Evolutionary conservation across 2,329 filamentous ascomycete species (phyloP).

Genomic region (Aureobasidium uvarum): DNA sequence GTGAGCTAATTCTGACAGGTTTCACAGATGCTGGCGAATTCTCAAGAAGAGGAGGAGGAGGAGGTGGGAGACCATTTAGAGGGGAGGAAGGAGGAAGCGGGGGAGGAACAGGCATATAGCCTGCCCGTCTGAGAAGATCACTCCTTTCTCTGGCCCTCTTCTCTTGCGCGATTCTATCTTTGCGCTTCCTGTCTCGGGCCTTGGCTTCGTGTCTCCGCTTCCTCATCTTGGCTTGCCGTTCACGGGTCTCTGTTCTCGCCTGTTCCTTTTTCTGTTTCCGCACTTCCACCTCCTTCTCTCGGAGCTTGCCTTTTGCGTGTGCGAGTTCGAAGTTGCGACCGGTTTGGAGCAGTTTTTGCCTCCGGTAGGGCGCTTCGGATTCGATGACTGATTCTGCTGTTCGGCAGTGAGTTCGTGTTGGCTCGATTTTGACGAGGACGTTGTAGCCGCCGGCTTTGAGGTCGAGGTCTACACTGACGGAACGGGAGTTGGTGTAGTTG

Average conservation of each 20-base stretch:
- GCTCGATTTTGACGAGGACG: slow-evolving; percentile 72
- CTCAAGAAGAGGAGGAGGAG: not conserved
- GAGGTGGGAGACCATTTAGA: not conserved
- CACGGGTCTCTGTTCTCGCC: slow-evolving; percentile 34
- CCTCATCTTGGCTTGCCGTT: slow-evolving; percentile 29
- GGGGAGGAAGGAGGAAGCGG: no score
- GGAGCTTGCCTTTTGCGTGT: slow-evolving; percentile 62
- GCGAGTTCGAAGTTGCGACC: slow-evolving; percentile 69
- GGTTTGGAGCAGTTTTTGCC: slow-evolving; percentile 72
- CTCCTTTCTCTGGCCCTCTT: slow-evolving; percentile 29
- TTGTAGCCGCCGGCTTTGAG: slow-evolving; percentile 73
- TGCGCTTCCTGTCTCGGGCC: slow-evolving; percentile 30
- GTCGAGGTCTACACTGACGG: slow-evolving; percentile 69
- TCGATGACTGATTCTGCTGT: slow-evolving; percentile 13
- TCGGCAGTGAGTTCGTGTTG: slow-evolving; percentile 59
- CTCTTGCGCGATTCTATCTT: slow-evolving; percentile 31
- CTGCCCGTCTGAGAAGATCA: not conserved
- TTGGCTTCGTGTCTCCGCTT: slow-evolving; percentile 27
- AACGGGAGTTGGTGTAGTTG: slow-evolving; percentile 60
- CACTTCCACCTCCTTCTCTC: slow-evolving; percentile 48
- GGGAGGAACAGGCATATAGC: not conserved
- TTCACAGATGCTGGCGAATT: not conserved
- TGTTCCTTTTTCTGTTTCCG: slow-evolving; percentile 38
- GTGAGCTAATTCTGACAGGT: not conserved
- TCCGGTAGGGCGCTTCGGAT: slow-evolving; percentile 46